These are phyloP conservation scores for Rauvolfia tetraphylla DNA, from an alignment of 257 asterid species.

Conservation along the genomic window DNA sequence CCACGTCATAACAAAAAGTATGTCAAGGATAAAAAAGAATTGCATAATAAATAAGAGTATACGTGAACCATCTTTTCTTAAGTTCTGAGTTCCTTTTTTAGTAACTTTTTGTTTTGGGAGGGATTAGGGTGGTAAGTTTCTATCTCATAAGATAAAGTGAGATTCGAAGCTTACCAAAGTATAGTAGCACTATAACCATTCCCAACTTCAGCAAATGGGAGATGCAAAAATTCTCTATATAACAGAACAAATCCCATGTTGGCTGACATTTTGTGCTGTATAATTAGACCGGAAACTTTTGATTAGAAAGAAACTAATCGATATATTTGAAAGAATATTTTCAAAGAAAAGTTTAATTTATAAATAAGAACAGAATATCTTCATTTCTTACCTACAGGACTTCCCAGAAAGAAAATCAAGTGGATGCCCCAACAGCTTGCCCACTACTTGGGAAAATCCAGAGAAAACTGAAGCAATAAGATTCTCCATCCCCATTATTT, in stretches of 20 bases:
- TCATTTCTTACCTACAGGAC: constrained; percentile 46
- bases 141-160: too few species aligned
- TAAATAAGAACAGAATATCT: not conserved
- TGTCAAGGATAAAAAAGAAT: too few species aligned
- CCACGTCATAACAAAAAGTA: too few species aligned
- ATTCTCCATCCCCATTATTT: constrained; percentile 56
- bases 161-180: constrained; percentile 45
- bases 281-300: not conserved
- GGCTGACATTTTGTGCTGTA: constrained; percentile 56
- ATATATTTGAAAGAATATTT: not conserved
- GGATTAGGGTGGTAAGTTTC: too few species aligned
- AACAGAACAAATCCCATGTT: constrained; percentile 70
- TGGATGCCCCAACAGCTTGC: constrained; percentile 64
- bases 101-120: too few species aligned
- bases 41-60: too few species aligned
- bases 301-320: not conserved
- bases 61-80: too few species aligned
- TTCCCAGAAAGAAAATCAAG: constrained; percentile 72
- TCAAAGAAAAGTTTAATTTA: not conserved
- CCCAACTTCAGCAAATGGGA: constrained; percentile 53
- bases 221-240: constrained; percentile 64
- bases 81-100: too few species aligned
- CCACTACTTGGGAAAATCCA: constrained; percentile 49
- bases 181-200: constrained; percentile 44
- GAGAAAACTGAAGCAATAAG: constrained; percentile 40